A percentile compares a stretch with the other conserved stretches of the same genome.
These are phyloP conservation scores for Pleoardoris graminearum DNA, from an alignment of 2,329 filamentous ascomycete species.

Conservation along the genomic window DNA sequence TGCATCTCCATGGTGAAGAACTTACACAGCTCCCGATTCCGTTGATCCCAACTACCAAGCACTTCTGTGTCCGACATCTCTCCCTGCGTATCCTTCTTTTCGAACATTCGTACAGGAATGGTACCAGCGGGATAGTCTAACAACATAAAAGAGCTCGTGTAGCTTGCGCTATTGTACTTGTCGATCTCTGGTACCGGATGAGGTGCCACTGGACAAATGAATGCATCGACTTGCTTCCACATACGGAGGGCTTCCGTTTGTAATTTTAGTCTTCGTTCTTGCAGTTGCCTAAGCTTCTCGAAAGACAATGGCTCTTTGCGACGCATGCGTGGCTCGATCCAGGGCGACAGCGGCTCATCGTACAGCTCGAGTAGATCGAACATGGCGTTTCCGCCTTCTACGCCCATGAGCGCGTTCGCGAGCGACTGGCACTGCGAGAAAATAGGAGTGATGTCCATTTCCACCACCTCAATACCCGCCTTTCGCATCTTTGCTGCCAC, in stretches of 20 bases:
- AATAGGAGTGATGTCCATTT: slow-evolving; percentile 57
- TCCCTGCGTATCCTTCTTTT: slow-evolving; percentile 54
- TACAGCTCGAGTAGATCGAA: slow-evolving; percentile 61
- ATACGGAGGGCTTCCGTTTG: slow-evolving; percentile 61
- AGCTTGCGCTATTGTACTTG: slow-evolving; percentile 64
- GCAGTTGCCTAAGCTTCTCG: slow-evolving; percentile 55
- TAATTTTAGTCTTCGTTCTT: slow-evolving; percentile 56
- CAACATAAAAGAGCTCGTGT: slow-evolving; percentile 64
- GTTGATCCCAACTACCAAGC: slow-evolving; percentile 63
- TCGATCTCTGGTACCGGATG: slow-evolving; percentile 66
- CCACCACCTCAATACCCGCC: slow-evolving; percentile 59
- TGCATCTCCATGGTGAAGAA: slow-evolving; percentile 22
- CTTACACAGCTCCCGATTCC: slow-evolving; percentile 61
- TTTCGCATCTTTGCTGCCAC: slow-evolving; percentile 40
- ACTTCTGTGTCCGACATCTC: slow-evolving; percentile 47
- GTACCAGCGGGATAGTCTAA: slow-evolving; percentile 64
- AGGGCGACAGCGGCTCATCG: slow-evolving; percentile 62
- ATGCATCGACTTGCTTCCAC: slow-evolving; percentile 63
- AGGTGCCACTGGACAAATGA: slow-evolving; percentile 66
- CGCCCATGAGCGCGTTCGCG: slow-evolving; percentile 61
- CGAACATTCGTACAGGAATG: slow-evolving; percentile 59
- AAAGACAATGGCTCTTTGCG: slow-evolving; percentile 54
- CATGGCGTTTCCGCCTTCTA: slow-evolving; percentile 61
- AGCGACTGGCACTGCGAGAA: slow-evolving; percentile 61
- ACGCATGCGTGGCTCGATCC: slow-evolving; percentile 58